phyloP scores from a whole-genome alignment of 345 rosid genomes.

The Hevea brasiliensis region DNA sequence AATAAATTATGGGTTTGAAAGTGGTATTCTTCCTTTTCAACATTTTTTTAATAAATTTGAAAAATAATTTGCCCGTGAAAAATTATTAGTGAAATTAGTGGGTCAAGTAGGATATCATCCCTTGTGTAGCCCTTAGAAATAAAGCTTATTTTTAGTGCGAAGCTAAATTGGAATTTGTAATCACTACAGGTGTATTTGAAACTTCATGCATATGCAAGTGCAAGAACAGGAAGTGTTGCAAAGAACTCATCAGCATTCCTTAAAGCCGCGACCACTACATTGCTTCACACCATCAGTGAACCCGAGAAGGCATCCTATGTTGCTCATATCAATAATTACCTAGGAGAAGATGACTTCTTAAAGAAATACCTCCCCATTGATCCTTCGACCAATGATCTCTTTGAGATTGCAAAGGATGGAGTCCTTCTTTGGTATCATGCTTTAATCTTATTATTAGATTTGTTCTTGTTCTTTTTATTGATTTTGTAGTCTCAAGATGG shows the following conservation, averaged over 20 bases:
- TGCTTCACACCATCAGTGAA: slow-evolving; percentile 93
- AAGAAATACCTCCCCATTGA: slow-evolving; percentile 75
- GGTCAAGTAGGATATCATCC: not conserved
- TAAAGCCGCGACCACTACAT: slow-evolving; percentile 87
- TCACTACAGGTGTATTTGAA: slow-evolving; percentile 69
- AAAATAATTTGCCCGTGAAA: not conserved
- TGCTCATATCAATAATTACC: slow-evolving; percentile 86
- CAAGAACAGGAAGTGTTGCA: slow-evolving; percentile 66
- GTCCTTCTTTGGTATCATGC: slow-evolving; percentile 79
- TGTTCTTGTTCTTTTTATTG: not conserved
- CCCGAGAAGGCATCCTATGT: slow-evolving; percentile 93
- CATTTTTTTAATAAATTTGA: not conserved
- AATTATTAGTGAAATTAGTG: not conserved
- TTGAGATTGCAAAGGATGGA: slow-evolving; percentile 90
- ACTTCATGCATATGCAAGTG: slow-evolving; percentile 81
- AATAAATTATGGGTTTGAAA: not conserved
- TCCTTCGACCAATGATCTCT: slow-evolving; percentile 84
- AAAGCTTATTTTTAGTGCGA: not conserved
- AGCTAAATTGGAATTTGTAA: slow-evolving; percentile 5
- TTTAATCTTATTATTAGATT: not conserved
- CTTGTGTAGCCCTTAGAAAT: not conserved
- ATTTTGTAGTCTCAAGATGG: slow-evolving; percentile 14
- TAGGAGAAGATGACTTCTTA: slow-evolving; percentile 73
- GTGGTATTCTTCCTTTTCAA: not conserved
- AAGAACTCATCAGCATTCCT: slow-evolving; percentile 94